Evolutionary conservation across 2,329 filamentous ascomycete species (phyloP).

Genomic region (Fusarium zealandicum): DNA sequence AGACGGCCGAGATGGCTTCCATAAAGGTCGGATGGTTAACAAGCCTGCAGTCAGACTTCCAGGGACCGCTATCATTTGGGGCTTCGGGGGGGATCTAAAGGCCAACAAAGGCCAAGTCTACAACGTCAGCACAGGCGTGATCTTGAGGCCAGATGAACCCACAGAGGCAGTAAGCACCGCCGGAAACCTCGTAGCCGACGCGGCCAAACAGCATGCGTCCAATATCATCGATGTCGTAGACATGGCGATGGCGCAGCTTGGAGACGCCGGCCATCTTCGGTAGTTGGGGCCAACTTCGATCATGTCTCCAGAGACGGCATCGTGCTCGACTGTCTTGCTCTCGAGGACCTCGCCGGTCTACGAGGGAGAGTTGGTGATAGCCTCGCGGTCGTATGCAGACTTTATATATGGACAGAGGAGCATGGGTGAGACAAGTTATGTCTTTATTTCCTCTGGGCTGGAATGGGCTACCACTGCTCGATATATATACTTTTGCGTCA

Average conservation of each 20-base stretch:
- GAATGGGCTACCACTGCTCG: too few species aligned
- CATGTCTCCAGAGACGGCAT: conserved; percentile 41
- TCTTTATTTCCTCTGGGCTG: background rate
- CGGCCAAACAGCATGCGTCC: conserved; percentile 56
- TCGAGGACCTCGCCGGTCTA: background rate
- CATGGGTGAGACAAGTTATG: background rate
- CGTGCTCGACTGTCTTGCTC: conserved; percentile 11
- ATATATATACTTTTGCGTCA: too few species aligned
- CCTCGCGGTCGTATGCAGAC: background rate
- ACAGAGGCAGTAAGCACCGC: conserved; percentile 46
- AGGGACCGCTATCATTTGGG: conserved; percentile 12
- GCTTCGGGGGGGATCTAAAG: conserved; percentile 8
- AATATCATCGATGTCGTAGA: conserved; percentile 62
- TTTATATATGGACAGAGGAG: background rate
- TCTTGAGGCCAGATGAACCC: background rate
- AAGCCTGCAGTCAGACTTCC: conserved; percentile 42
- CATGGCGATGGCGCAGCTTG: conserved; percentile 56
- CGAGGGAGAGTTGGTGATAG: background rate
- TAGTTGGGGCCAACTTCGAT: conserved; percentile 40
- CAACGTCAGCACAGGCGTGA: background rate
- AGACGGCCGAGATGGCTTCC: conserved; percentile 41
- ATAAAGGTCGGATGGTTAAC: conserved; percentile 41
- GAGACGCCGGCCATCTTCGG: conserved; percentile 54
- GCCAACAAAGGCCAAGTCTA: background rate
- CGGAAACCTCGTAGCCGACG: conserved; percentile 52